Conservation (phyloP, 2,329 filamentous ascomycete genomes). For the Fusarium sp. region DNA sequence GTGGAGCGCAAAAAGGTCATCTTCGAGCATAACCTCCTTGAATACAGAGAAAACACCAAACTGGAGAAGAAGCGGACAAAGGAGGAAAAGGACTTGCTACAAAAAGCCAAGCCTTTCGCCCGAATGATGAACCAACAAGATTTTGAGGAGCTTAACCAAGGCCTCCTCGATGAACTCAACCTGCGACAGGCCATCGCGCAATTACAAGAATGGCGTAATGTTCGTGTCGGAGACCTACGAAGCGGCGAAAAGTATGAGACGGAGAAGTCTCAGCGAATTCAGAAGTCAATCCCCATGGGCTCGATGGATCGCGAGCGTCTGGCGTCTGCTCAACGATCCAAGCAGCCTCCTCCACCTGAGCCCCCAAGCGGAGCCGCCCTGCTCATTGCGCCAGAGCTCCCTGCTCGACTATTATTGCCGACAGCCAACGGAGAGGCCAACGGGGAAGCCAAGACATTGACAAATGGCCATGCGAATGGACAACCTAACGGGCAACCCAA, state of each 20-base stretch:
- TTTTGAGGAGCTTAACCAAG: conserved; percentile 86
- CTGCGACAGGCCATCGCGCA: conserved; percentile 89
- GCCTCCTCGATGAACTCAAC: conserved; percentile 90
- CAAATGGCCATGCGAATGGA: conserved; percentile 65
- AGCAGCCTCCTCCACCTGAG: conserved; percentile 74
- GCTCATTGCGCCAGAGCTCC: conserved; percentile 82
- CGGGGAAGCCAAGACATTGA: conserved; percentile 63
- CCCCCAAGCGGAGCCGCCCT: conserved; percentile 79
- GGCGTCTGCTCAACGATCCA: conserved; percentile 75
- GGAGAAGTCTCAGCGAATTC: conserved; percentile 82
- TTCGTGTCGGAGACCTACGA: conserved; percentile 85
- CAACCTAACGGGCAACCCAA: conserved; percentile 56
- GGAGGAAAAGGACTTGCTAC: conserved; percentile 89
- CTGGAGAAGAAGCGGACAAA: conserved; percentile 95
- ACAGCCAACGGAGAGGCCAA: conserved; percentile 53
- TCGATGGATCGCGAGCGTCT: conserved; percentile 85
- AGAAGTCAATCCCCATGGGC: conserved; percentile 76
- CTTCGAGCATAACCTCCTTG: conserved; percentile 92
- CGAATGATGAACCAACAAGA: conserved; percentile 96
- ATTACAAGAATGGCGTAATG: conserved; percentile 90
- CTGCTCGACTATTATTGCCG: conserved; percentile 64
- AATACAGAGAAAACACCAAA: conserved; percentile 91
- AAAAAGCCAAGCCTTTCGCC: conserved; percentile 95
- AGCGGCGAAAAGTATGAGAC: conserved; percentile 92
- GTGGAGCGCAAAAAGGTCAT: conserved; percentile 96